phyloP scores from a whole-genome alignment of 2,329 filamentous ascomycete species.

The Chaetomium olivaceum region DNA sequence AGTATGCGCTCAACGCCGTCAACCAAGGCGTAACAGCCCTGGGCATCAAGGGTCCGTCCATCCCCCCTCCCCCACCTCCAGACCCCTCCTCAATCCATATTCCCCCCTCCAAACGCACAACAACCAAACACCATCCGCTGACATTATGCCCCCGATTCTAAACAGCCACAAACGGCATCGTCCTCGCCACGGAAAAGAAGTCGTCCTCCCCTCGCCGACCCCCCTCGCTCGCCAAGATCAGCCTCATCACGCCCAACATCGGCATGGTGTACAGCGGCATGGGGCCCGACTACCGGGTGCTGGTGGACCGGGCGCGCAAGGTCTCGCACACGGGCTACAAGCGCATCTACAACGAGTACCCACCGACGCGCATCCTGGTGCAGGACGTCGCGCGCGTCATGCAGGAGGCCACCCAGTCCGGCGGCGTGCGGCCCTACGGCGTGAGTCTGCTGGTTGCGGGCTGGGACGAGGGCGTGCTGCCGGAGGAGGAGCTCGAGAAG shows the following conservation, averaged over 20 bases:
- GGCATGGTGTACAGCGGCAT: conserved; percentile 99
- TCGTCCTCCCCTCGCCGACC: conserved; percentile 96
- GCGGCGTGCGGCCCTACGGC: conserved; percentile 94
- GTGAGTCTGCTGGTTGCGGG: conserved; percentile 94
- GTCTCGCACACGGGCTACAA: conserved; percentile 98
- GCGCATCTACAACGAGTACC: conserved; percentile 99
- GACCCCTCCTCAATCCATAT: not conserved
- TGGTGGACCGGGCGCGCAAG: conserved; percentile 97
- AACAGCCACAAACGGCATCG: conserved; percentile 94
- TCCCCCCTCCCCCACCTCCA: conserved; percentile 13
- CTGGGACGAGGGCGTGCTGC: conserved; percentile 96
- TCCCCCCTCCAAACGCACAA: conserved; percentile 46
- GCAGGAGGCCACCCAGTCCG: conserved; percentile 98
- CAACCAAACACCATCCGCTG: conserved; percentile 72
- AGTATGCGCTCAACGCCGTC: conserved; percentile 98
- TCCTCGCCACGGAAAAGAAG: conserved; percentile 99
- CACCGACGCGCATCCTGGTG: conserved; percentile 97
- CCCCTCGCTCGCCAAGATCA: conserved; percentile 96
- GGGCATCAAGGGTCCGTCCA: conserved; percentile 89
- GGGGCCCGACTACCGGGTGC: conserved; percentile 96
- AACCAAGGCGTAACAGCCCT: conserved; percentile 98
- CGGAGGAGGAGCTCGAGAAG: conserved; percentile 61
- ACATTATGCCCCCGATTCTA: not conserved
- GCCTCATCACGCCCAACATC: conserved; percentile 97
- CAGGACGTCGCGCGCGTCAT: conserved; percentile 97